These are phyloP conservation scores for Didymella segeticola DNA, from an alignment of 2,329 filamentous ascomycete species.

Conservation along the genomic window DNA sequence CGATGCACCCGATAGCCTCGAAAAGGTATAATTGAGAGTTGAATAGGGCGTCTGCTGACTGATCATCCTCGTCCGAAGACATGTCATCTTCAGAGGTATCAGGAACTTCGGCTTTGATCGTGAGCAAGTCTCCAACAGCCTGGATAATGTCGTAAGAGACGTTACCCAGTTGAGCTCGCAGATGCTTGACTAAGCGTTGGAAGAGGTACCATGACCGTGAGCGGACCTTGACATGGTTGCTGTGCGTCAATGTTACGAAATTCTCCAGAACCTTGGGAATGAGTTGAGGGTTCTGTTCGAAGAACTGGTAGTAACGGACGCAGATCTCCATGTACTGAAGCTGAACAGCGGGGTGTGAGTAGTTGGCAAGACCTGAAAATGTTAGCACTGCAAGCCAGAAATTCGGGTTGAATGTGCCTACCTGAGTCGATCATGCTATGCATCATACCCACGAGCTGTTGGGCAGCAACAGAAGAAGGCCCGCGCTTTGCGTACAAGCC, in stretches of 20 bases:
- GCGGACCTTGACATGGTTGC: constrained; percentile 84
- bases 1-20: constrained; percentile 91
- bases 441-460: constrained; percentile 91
- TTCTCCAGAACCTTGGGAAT: constrained; percentile 89
- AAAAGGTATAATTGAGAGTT: constrained; percentile 91
- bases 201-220: constrained; percentile 97
- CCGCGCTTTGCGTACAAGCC: constrained; percentile 86
- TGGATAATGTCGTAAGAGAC: constrained; percentile 91
- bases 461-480: constrained; percentile 78
- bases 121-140: constrained; percentile 84
- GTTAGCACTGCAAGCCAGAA: constrained; percentile 14
- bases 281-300: constrained; percentile 80
- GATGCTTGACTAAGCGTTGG: constrained; percentile 86
- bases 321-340: constrained; percentile 99
- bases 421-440: constrained; percentile 91
- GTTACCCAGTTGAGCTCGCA: constrained; percentile 83
- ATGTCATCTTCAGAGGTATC: constrained; percentile 83
- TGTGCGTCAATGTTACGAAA: constrained; percentile 89
- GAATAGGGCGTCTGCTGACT: constrained; percentile 89
- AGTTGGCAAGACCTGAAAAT: constrained; percentile 75
- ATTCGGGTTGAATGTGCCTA: constrained; percentile 52
- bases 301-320: constrained; percentile 90
- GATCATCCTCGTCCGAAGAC: constrained; percentile 91
- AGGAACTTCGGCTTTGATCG: constrained; percentile 88
- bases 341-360: constrained; percentile 88